A percentile compares a stretch with the other conserved stretches of the same genome.
Conservation (phyloP, 352 stramenopile genomes). For the Pythium rhizo-oryzae region DNA sequence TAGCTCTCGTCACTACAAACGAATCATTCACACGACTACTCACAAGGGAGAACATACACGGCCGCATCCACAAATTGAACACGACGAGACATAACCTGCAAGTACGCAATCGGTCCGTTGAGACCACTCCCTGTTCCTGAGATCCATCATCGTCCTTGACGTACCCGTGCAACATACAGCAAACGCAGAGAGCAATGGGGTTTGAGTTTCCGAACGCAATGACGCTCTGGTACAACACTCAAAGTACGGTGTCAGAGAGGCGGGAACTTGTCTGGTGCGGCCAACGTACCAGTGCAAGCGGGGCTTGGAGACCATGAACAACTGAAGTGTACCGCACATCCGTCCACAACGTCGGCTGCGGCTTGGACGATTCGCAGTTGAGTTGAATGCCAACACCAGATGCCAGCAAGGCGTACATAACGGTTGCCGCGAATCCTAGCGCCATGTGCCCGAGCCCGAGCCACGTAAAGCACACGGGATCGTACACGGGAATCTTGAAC, state of each 20-base stretch:
- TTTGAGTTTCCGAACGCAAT: constrained; percentile 31
- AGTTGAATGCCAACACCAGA: constrained; percentile 53
- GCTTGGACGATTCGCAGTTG: constrained; percentile 57
- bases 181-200: constrained; percentile 22
- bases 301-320: constrained; percentile 38
- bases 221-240: constrained; percentile 15
- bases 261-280: no score
- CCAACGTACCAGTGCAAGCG: constrained; percentile 48
- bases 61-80: constrained; percentile 49
- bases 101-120: neutral
- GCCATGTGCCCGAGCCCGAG: constrained; percentile 34
- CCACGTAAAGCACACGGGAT: constrained; percentile 43
- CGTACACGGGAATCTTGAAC: constrained; percentile 30
- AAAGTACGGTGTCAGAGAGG: neutral
- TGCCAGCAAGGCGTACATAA: constrained; percentile 38
- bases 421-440: constrained; percentile 30
- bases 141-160: neutral
- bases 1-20: neutral
- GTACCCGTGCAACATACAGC: constrained; percentile 13
- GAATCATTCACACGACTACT: neutral
- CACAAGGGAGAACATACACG: constrained; percentile 51
- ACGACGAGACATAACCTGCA: constrained; percentile 22
- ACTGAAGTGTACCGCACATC: constrained; percentile 51
- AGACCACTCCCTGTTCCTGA: neutral
- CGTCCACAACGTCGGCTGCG: constrained; percentile 59